These are phyloP conservation scores for Periglandula ipomoeae DNA, from an alignment of 2,329 filamentous ascomycete species.

Conservation along the genomic window DNA sequence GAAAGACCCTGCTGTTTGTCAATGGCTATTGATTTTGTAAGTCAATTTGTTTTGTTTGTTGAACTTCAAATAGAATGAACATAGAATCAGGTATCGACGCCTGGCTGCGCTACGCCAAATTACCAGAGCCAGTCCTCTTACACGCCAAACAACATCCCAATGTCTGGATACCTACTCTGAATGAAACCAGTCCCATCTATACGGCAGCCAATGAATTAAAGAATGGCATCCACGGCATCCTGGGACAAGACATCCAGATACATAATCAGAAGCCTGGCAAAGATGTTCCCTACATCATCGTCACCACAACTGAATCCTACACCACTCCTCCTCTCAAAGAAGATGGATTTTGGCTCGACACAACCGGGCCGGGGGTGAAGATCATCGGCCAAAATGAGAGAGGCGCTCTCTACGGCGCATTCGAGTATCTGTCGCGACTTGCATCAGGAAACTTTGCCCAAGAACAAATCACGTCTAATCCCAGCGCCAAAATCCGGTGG, in stretches of 20 bases:
- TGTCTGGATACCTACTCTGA: background rate
- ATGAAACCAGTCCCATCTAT: background rate
- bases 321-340: background rate
- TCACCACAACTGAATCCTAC: background rate
- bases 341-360: background rate
- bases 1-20: too few relatives aligned
- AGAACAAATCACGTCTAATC: too few relatives aligned
- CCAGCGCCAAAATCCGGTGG: too few relatives aligned
- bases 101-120: background rate
- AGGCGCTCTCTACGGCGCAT: background rate
- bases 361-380: background rate
- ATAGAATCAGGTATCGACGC: background rate
- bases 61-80: background rate
- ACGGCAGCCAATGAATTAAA: background rate
- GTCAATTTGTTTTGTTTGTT: too few relatives aligned
- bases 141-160: too few relatives aligned
- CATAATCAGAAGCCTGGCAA: background rate
- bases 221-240: background rate
- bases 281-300: background rate
- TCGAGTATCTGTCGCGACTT: background rate
- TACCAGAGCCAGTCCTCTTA: background rate
- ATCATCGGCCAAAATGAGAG: background rate
- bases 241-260: background rate
- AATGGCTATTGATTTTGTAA: too few relatives aligned
- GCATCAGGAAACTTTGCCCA: too few relatives aligned